Evolutionary conservation across 768 basidiomycete genomes (phyloP).

Genomic region (Mycena leptocephala): DNA sequence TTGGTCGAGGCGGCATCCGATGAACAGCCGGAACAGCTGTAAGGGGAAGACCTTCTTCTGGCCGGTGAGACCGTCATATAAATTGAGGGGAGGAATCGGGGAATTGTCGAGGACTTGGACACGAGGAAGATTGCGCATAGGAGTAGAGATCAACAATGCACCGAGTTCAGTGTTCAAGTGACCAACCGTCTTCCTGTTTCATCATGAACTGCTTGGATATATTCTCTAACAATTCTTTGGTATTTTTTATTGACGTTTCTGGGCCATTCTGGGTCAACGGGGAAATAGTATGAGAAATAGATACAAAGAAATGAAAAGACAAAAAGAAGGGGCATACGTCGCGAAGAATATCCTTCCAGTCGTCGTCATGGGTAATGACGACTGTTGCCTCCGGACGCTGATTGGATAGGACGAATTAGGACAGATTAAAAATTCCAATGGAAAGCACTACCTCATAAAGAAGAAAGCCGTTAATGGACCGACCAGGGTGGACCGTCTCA

Average conservation of each 20-base stretch:
- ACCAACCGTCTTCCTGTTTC: neutral
- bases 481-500: constrained; percentile 14
- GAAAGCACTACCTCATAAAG: constrained; percentile 3
- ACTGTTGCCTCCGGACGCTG: constrained; percentile 8
- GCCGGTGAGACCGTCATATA: too few relatives aligned
- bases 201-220: neutral
- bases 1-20: too few relatives aligned
- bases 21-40: too few relatives aligned
- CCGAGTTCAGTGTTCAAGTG: neutral
- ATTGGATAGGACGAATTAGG: neutral
- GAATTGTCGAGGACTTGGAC: neutral
- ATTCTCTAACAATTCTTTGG: neutral
- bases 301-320: neutral
- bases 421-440: neutral
- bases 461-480: constrained; percentile 5
- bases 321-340: neutral
- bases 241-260: neutral
- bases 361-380: constrained; percentile 24
- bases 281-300: too few relatives aligned
- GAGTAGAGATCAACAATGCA: neutral
- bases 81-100: too few relatives aligned
- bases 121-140: neutral
- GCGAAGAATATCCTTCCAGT: constrained; percentile 20
- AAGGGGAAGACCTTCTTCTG: too few relatives aligned
- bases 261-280: neutral